Evolutionary conservation across 768 basidiomycete genomes (phyloP).

Genomic region (Hericium erinaceus): DNA sequence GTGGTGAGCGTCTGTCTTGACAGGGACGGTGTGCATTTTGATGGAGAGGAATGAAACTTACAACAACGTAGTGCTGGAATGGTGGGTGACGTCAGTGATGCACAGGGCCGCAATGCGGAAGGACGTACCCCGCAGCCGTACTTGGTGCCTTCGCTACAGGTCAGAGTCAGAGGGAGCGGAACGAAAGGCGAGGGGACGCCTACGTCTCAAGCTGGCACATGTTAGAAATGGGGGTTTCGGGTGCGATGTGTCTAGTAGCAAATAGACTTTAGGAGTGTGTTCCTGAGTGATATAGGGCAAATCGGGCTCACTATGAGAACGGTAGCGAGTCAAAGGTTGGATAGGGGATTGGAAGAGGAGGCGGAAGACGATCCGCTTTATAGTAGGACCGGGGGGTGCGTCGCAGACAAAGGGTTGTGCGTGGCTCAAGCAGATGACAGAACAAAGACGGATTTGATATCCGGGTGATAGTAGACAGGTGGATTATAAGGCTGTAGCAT

Average conservation of each 20-base stretch:
- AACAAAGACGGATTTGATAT: too few species aligned
- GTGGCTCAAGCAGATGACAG: not conserved
- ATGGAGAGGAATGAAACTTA: slow-evolving; percentile 24
- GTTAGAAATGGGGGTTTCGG: not conserved
- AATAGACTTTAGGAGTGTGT: not conserved
- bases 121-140: slow-evolving; percentile 54
- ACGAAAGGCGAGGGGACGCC: slow-evolving; percentile 16
- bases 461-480: too few species aligned
- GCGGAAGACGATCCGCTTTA: slow-evolving; percentile 10
- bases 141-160: slow-evolving; percentile 59
- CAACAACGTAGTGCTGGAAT: slow-evolving; percentile 58
- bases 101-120: slow-evolving; percentile 8
- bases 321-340: slow-evolving; percentile 9
- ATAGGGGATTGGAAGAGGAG: slow-evolving; percentile 3
- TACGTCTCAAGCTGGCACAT: slow-evolving; percentile 34
- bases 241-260: slow-evolving; percentile 2
- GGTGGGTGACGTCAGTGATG: slow-evolving; percentile 17
- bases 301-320: slow-evolving; percentile 4
- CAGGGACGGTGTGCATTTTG: not conserved
- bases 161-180: slow-evolving; percentile 11
- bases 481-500: not conserved
- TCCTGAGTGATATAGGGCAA: slow-evolving; percentile 1
- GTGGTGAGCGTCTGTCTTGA: slow-evolving; percentile 2
- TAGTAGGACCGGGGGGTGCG: not conserved
- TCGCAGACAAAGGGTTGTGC: not conserved